Evolutionary conservation across 1,284 basidiomycete genomes (phyloP), one percentile per base, ranked within the genome.

Genomic region (Ustilago vetiveriae): DNA sequence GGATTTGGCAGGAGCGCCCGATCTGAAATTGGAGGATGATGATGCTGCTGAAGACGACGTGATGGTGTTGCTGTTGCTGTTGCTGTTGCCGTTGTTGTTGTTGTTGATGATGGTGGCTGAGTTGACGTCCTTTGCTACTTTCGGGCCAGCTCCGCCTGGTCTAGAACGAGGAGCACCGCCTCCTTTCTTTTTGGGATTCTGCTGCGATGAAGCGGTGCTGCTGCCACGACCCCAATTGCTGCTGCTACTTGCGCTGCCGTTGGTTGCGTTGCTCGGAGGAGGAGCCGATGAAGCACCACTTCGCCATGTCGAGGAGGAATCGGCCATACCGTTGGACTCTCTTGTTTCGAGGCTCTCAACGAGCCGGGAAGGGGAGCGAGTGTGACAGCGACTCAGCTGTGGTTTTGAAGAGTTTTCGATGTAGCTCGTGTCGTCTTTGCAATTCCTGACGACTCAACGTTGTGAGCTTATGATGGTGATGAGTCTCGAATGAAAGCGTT

Each of bases 251-350:
- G 14, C 33, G 23, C 29, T 33, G 38, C 23, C 27, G 19, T 13
- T 24, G 14, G 32, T 6, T 10, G 35, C 24, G 23, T 24, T 36
- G 33, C 24, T 43, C 26, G 40, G 45, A n/a, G 43, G 11, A n/a
- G 52, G 24, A 17, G 43, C 24, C 10, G 41, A 35, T 14, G 33
- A 44, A 33, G 63, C 43, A 21, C 64, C 64, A 10, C 47, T 52
- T 17, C 45, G 45, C 57, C 64, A 62, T n/a, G 64, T 62, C 24
- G 64, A 60, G 7, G 64, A 52, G 24, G 52, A 17, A 35, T 67
- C 64, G 22, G 64, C 53, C 64, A 67, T 67, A 13, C 19, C n/a
- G n/a, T n/a, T n/a, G n/a, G n/a, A n/a, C n/a, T n/a, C n/a, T n/a
- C n/a, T n/a, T n/a, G n/a, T n/a, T n/a, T n/a, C n/a, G n/a, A n/a